Percentiles rank a stretch among this genome's conserved stretches.
Conservation (phyloP, 1,139 yeast species). For the Suhomyces atakaporum region DNA sequence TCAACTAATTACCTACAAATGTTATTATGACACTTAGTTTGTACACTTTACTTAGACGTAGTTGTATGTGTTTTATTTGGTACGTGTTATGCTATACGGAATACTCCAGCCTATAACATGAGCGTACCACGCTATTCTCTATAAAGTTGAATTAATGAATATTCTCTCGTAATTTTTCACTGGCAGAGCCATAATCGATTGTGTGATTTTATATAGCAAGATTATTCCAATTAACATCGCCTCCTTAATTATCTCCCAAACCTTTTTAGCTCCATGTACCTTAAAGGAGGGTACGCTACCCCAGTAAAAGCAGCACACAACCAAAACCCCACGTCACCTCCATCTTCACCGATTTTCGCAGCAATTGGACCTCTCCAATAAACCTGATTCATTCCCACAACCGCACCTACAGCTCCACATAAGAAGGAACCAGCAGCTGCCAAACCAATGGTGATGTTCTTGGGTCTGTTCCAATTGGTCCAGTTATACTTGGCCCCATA, state of each 20-base stretch:
- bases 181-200: too few relatives aligned
- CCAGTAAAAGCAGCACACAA: slow-evolving; percentile 13
- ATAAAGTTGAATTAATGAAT: too few relatives aligned
- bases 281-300: slow-evolving; percentile 13
- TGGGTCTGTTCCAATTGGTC: slow-evolving; percentile 21
- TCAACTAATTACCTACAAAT: too few relatives aligned
- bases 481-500: slow-evolving; percentile 20
- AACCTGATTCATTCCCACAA: slow-evolving; percentile 36
- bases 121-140: too few relatives aligned
- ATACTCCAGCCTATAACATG: too few relatives aligned
- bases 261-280: slow-evolving; percentile 21
- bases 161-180: too few relatives aligned
- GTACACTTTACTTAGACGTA: too few relatives aligned
- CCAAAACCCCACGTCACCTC: slow-evolving; percentile 16
- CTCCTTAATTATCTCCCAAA: slow-evolving; percentile 14
- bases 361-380: slow-evolving; percentile 35
- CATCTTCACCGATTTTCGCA: slow-evolving; percentile 24
- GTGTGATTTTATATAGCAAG: too few relatives aligned
- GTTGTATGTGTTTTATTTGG: too few relatives aligned
- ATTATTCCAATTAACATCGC: too few relatives aligned
- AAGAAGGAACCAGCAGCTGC: slow-evolving; percentile 29
- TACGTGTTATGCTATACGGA: too few relatives aligned
- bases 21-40: too few relatives aligned
- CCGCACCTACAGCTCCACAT: slow-evolving; percentile 33
- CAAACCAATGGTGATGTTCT: slow-evolving; percentile 25